Conservation (phyloP, 176 grass and related monocot genomes). For the Stipa capillata region DNA sequence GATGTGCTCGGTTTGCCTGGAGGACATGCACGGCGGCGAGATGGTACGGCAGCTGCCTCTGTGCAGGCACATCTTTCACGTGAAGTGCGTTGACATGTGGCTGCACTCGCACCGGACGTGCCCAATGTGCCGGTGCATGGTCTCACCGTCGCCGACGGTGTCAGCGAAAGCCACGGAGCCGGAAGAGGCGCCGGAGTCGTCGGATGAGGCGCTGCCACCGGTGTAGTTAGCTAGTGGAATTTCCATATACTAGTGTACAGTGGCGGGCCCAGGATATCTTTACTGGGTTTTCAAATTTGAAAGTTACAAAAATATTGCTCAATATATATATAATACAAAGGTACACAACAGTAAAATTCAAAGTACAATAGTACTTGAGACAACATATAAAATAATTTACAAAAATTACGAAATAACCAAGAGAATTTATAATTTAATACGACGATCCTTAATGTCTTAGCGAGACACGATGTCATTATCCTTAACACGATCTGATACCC, state of each 20-base stretch:
- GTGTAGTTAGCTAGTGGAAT: neutral
- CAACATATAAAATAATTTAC: too few relatives aligned
- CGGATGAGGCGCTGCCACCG: neutral
- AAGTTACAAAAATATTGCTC: too few relatives aligned
- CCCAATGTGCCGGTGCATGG: slow-evolving; percentile 29
- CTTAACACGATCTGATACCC: too few relatives aligned
- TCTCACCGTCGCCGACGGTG: neutral
- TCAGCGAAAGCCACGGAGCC: neutral
- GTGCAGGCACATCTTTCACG: slow-evolving; percentile 27
- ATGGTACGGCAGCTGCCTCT: slow-evolving; percentile 22
- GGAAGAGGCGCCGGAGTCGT: neutral
- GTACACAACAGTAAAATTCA: too few relatives aligned
- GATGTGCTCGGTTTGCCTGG: slow-evolving; percentile 22
- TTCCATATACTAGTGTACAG: neutral
- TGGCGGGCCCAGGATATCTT: too few relatives aligned
- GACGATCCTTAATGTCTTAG: too few relatives aligned
- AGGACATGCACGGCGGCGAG: slow-evolving; percentile 17
- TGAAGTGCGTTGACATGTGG: slow-evolving; percentile 34
- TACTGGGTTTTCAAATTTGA: too few relatives aligned
- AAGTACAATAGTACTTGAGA: too few relatives aligned
- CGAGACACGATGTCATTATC: too few relatives aligned
- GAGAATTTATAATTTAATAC: too few relatives aligned
- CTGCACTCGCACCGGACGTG: slow-evolving; percentile 26
- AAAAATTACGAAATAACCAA: too few relatives aligned
- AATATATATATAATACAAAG: too few relatives aligned